Evolutionary conservation across 345 rosid species (phyloP).

Genomic region (Streptanthus diversifolius): DNA sequence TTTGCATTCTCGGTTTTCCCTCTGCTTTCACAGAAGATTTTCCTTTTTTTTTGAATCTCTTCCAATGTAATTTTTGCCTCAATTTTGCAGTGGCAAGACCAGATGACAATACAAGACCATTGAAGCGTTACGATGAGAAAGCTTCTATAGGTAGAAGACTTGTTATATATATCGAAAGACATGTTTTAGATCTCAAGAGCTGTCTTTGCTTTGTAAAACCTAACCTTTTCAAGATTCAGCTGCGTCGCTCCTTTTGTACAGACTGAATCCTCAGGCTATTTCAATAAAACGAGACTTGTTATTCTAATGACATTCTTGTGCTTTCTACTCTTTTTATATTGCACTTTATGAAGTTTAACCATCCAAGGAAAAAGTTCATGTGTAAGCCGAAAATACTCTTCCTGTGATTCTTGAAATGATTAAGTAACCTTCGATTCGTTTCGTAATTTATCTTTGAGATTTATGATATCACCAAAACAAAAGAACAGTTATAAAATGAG

Average conservation of each 20-base stretch:
- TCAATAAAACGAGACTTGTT: background rate
- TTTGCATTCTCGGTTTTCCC: background rate
- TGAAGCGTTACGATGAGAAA: background rate
- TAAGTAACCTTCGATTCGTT: background rate
- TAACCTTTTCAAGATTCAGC: background rate
- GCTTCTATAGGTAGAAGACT: background rate
- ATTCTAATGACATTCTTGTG: background rate
- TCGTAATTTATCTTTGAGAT: background rate
- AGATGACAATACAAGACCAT: background rate
- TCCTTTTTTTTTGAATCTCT: slow-evolving; percentile 20
- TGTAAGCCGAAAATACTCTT: background rate
- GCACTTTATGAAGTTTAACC: background rate
- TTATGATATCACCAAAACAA: background rate
- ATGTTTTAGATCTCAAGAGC: slow-evolving; percentile 2
- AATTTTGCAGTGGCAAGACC: slow-evolving; percentile 7
- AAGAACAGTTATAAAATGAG: background rate
- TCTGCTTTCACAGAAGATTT: slow-evolving; percentile 43
- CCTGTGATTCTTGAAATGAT: background rate
- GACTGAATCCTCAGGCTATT: background rate
- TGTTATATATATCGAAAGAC: background rate
- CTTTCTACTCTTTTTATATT: background rate
- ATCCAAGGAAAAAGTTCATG: background rate
- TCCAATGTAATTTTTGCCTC: background rate
- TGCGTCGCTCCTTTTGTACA: background rate
- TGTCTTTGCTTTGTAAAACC: background rate